Evolutionary conservation across 225 moss, liverwort and hornwort species (phyloP).

Genomic region (Physcomitrellopsis africana): DNA sequence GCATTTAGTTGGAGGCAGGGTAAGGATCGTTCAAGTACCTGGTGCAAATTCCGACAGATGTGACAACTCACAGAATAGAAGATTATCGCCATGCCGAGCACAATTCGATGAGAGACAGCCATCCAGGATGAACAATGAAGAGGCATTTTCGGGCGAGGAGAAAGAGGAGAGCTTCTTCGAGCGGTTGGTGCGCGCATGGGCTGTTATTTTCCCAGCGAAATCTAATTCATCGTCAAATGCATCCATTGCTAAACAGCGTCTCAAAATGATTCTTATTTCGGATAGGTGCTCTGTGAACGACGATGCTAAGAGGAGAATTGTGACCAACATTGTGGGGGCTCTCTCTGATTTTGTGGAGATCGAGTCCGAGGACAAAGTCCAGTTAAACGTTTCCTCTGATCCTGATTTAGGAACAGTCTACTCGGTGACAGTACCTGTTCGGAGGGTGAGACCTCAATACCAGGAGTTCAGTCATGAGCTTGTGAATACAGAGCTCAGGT

Average conservation of each 20-base stretch:
- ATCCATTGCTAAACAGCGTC: slow-evolving; percentile 85
- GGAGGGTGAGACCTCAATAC: slow-evolving; percentile 85
- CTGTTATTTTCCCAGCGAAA: slow-evolving; percentile 73
- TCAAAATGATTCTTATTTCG: slow-evolving; percentile 95
- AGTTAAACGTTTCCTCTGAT: slow-evolving; percentile 90
- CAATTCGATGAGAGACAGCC: slow-evolving; percentile 39
- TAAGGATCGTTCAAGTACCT: slow-evolving; percentile 14
- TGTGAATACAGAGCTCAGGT: slow-evolving; percentile 73
- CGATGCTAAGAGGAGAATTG: slow-evolving; percentile 92
- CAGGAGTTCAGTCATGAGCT: slow-evolving; percentile 89
- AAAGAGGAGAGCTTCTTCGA: slow-evolving; percentile 63
- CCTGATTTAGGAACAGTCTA: slow-evolving; percentile 86
- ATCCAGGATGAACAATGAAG: slow-evolving; percentile 29
- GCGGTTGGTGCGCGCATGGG: slow-evolving; percentile 83
- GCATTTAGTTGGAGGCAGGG: slow-evolving; percentile 28
- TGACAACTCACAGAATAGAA: slow-evolving; percentile 12
- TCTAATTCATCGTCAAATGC: slow-evolving; percentile 68
- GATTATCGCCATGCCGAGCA: slow-evolving; percentile 36
- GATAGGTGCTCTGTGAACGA: slow-evolving; percentile 97
- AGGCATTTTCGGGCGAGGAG: slow-evolving; percentile 49
- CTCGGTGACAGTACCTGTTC: slow-evolving; percentile 89
- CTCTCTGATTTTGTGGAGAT: slow-evolving; percentile 97
- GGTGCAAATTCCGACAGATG: background rate
- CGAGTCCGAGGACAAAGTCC: slow-evolving; percentile 93
- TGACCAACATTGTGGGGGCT: slow-evolving; percentile 89